Evolutionary conservation across 2,329 filamentous ascomycete genomes (phyloP), one percentile per base, ranked within the genome.

Genomic region (Cercospora nicotianae): DNA sequence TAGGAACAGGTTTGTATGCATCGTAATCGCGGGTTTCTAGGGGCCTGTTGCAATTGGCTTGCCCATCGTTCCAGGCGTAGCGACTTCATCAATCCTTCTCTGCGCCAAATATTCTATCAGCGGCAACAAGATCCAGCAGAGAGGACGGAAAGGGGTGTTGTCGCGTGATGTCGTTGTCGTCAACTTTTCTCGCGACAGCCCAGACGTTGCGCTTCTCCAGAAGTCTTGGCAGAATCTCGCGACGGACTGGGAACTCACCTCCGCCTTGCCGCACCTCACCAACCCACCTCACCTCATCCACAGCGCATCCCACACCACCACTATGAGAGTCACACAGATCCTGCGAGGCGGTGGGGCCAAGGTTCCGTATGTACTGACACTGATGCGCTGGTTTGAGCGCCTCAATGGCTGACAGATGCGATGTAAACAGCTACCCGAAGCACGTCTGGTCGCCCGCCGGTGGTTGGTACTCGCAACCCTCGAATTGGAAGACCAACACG

Each of bases 401-500:
- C n/a, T 10, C 72, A 73, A 72, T 70, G 64, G 69, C 71, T 74
- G 65, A 72, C 67, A 31, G 55, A 30, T 64, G 31, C 55, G 60
- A 18, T 28, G 59, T 26, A 45, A 36, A 63, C 69, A 77, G 72
- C 67, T 76, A 78, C 72, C 74, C 75, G 26, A 77, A 76, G 66
- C 94, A 99, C 86, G 93, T 99, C 87, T 99, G 95, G 95, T 98
- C 95, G 78, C 95, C 95, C 70, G 86, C 94, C 73, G 95, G 95
- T 87, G 95, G 95, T 82, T 99, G 95, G 95, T 99, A 99, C 83
- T 84, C 90, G 64, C 94, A 96, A 80, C 95, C 95, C 64, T 85
- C 87, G 74, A 99, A 99, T 86, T 99, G 95, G 95, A 95, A 91
- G 81, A 83, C 84, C 77, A 99, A 99, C 85, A 99, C 95, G 5